phyloP scores from a whole-genome alignment of 768 basidiomycete genomes.

The Agaricus bisporus region DNA sequence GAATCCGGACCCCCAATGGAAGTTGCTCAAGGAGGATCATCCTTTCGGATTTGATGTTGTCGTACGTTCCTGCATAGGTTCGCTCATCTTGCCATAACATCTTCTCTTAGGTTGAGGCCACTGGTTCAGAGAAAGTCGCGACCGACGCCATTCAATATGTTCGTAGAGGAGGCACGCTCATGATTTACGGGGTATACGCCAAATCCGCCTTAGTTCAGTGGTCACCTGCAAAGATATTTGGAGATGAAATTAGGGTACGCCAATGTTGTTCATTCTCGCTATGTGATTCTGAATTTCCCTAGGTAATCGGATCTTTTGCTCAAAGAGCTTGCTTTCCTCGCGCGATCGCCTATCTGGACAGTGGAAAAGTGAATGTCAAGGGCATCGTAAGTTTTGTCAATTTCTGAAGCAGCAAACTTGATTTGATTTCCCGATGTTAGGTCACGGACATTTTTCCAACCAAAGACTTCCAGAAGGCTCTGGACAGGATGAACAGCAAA shows the following conservation, averaged over 20 bases:
- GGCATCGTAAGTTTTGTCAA: conserved; percentile 41
- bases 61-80: conserved; percentile 16
- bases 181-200: conserved; percentile 90
- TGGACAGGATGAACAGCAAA: conserved; percentile 69
- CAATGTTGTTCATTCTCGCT: background rate
- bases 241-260: conserved; percentile 43
- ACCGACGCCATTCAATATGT: conserved; percentile 89
- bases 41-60: conserved; percentile 89
- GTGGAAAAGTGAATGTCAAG: conserved; percentile 74
- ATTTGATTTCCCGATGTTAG: background rate
- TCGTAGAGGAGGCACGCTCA: conserved; percentile 73
- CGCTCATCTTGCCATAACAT: background rate
- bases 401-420: background rate
- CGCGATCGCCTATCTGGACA: conserved; percentile 86
- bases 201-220: conserved; percentile 80
- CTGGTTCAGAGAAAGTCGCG: conserved; percentile 80
- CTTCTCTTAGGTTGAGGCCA: conserved; percentile 32
- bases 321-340: conserved; percentile 89
- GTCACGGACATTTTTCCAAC: conserved; percentile 55
- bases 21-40: conserved; percentile 69
- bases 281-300: background rate
- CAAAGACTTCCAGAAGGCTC: conserved; percentile 52
- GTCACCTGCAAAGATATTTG: conserved; percentile 85
- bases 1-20: conserved; percentile 74
- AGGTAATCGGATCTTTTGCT: conserved; percentile 91